Evolutionary conservation across 306 rosid genomes (phyloP).

Genomic region (Lithocarpus polystachyus): DNA sequence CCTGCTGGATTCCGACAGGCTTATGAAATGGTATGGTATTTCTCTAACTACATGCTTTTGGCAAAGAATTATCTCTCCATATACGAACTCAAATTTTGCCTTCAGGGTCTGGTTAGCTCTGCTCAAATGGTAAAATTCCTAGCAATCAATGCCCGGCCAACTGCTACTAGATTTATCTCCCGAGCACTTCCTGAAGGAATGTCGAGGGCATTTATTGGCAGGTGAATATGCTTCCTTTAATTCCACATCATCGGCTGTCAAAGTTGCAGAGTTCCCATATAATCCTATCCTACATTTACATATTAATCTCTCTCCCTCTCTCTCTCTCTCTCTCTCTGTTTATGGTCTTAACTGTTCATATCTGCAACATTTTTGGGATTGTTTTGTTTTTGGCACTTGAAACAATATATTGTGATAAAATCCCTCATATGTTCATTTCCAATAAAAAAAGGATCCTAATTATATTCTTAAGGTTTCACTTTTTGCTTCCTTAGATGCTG

Average conservation of each 20-base stretch:
- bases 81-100: constrained; percentile 33
- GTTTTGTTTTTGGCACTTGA: background rate
- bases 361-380: background rate
- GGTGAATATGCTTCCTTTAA: constrained; percentile 49
- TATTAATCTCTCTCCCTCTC: background rate
- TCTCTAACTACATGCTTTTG: constrained; percentile 21
- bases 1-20: constrained; percentile 99
- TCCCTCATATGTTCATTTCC: too few relatives aligned
- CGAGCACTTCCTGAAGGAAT: constrained; percentile 73
- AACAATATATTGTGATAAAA: background rate
- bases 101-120: constrained; percentile 96
- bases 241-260: background rate
- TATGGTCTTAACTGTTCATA: background rate
- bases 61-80: constrained; percentile 12
- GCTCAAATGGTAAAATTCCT: constrained; percentile 90
- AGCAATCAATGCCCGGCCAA: constrained; percentile 94
- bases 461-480: background rate
- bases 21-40: constrained; percentile 76
- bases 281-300: background rate
- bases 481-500: background rate
- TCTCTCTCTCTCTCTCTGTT: background rate
- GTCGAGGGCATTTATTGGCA: constrained; percentile 95
- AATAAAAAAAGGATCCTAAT: too few relatives aligned
- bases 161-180: constrained; percentile 72
- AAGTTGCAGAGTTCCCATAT: background rate